A percentile compares a stretch with the other conserved stretches of the same genome.
These are phyloP conservation scores for Verticillium nonalfalfae DNA, from an alignment of 2,329 filamentous ascomycete species.

Conservation along the genomic window DNA sequence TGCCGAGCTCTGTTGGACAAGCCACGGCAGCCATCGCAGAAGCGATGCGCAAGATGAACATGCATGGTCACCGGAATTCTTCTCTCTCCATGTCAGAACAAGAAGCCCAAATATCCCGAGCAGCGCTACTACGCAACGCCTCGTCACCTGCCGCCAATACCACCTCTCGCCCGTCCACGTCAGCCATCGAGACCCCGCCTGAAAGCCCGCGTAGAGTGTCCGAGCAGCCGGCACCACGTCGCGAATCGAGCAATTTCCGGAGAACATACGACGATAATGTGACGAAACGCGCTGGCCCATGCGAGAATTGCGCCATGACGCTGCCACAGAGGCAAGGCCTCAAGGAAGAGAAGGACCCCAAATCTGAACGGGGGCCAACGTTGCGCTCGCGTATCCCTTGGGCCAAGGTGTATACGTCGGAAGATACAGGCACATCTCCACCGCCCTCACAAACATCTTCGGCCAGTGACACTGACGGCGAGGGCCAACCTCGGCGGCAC, in stretches of 20 bases:
- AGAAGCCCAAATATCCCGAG: slow-evolving; percentile 35
- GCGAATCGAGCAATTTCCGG: slow-evolving; percentile 50
- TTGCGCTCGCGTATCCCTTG: slow-evolving; percentile 55
- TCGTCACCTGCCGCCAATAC: slow-evolving; percentile 24
- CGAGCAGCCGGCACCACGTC: slow-evolving; percentile 25
- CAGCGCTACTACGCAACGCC: slow-evolving; percentile 30
- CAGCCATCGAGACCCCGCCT: slow-evolving; percentile 49
- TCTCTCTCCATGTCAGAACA: slow-evolving; percentile 30
- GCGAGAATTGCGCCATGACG: slow-evolving; percentile 63
- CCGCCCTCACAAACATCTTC: slow-evolving; percentile 44
- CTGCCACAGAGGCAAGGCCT: slow-evolving; percentile 43
- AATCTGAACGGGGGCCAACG: slow-evolving; percentile 44
- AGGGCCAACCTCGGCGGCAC: slow-evolving; percentile 35
- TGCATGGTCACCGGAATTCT: slow-evolving; percentile 28
- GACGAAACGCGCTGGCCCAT: slow-evolving; percentile 56
- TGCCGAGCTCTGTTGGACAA: slow-evolving; percentile 24
- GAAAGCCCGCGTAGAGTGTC: slow-evolving; percentile 43
- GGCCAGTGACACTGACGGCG: slow-evolving; percentile 43
- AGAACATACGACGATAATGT: slow-evolving; percentile 61
- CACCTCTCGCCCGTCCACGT: slow-evolving; percentile 24
- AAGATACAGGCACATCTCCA: slow-evolving; percentile 37
- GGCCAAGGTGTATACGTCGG: slow-evolving; percentile 47
- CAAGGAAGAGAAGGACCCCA: slow-evolving; percentile 16
- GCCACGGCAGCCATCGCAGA: slow-evolving; percentile 32
- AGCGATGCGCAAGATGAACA: slow-evolving; percentile 39